Conservation (phyloP, 306 rosid genomes). For the Cucurbita argyrosperma region DNA sequence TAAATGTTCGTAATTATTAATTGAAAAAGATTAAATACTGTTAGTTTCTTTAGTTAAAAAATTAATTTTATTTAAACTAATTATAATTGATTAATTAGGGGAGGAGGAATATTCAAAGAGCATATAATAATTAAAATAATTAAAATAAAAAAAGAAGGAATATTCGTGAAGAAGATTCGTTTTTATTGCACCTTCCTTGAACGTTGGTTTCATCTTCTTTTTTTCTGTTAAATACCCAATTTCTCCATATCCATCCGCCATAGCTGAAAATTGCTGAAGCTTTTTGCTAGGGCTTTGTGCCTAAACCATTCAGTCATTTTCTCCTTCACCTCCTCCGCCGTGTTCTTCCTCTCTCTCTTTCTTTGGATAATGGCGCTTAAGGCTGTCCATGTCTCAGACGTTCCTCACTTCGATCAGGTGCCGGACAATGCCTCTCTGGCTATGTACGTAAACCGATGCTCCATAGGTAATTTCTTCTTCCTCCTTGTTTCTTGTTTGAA, state of each 20-base stretch:
- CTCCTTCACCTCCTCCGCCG: neutral
- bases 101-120: neutral
- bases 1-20: too few relatives aligned
- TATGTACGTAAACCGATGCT: conserved; percentile 13
- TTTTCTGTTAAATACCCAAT: neutral
- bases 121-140: neutral
- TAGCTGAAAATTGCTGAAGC: neutral
- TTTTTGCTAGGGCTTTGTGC: neutral
- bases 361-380: conserved; percentile 24
- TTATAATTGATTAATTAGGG: neutral
- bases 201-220: too few relatives aligned
- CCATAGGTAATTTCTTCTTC: conserved; percentile 16
- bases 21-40: too few relatives aligned
- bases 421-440: conserved; percentile 23
- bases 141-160: neutral
- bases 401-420: conserved; percentile 39
- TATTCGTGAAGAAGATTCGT: neutral
- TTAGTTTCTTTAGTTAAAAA: too few relatives aligned
- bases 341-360: neutral
- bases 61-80: too few relatives aligned
- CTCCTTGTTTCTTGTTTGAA: neutral
- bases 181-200: neutral
- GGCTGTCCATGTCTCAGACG: conserved; percentile 45
- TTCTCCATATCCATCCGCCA: neutral
- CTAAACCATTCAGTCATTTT: neutral